These are phyloP conservation scores for Coleophoma eucalyptorum DNA, from an alignment of 2,329 filamentous ascomycete genomes.

Conservation along the genomic window DNA sequence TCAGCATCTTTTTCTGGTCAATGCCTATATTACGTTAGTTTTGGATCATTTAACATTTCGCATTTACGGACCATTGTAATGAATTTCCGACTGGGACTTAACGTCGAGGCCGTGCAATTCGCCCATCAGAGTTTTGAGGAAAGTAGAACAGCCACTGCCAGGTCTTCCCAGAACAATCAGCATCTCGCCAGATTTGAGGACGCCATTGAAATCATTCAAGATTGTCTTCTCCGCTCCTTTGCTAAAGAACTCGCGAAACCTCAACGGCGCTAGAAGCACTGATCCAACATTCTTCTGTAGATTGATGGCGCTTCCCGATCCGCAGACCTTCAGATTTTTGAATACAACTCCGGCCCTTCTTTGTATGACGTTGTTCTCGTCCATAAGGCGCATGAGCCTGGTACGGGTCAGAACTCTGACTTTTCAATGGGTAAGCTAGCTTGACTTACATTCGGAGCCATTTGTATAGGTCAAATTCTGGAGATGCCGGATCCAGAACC, in stretches of 20 bases:
- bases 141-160: conserved; percentile 59
- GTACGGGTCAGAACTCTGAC: neutral
- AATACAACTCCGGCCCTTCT: conserved; percentile 58
- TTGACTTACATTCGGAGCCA: conserved; percentile 18
- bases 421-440: neutral
- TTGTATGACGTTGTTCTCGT: conserved; percentile 50
- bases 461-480: conserved; percentile 23
- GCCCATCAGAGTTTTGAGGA: conserved; percentile 57
- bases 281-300: conserved; percentile 65
- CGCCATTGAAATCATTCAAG: conserved; percentile 58
- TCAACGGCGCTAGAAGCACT: conserved; percentile 52
- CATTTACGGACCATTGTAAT: conserved; percentile 63
- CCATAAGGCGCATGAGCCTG: conserved; percentile 38
- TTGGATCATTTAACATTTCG: conserved; percentile 42
- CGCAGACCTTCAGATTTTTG: conserved; percentile 62
- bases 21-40: conserved; percentile 46
- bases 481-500: conserved; percentile 45
- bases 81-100: conserved; percentile 45
- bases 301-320: conserved; percentile 63
- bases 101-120: conserved; percentile 55
- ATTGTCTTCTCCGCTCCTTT: conserved; percentile 53
- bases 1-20: conserved; percentile 44
- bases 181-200: conserved; percentile 62
- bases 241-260: conserved; percentile 51
- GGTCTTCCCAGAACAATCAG: conserved; percentile 66